Conservation (phyloP, 768 basidiomycete genomes). For the Pholiota molesta region DNA sequence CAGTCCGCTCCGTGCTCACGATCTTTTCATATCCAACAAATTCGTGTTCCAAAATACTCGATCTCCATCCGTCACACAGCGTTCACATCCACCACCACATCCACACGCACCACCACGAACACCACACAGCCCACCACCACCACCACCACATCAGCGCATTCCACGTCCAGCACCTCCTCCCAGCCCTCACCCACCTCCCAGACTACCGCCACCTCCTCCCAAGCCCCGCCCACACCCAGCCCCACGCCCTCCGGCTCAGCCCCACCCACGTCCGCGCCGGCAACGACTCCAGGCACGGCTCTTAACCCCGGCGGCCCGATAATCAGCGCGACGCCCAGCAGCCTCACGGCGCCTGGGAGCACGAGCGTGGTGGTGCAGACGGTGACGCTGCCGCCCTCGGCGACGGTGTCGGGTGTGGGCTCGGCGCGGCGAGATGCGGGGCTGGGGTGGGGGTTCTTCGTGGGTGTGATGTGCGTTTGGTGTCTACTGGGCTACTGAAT, state of each 20-base stretch:
- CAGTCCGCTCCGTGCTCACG: not conserved
- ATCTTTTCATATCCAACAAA: too few relatives aligned
- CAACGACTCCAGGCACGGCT: not conserved
- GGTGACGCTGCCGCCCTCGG: not conserved
- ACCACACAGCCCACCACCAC: not conserved
- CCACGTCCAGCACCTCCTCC: too few relatives aligned
- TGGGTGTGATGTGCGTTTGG: not conserved
- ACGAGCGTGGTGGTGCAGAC: conserved; percentile 4
- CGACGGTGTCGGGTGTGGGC: not conserved
- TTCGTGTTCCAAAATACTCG: too few relatives aligned
- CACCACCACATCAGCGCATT: not conserved
- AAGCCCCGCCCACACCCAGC: not conserved
- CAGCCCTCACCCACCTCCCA: not conserved
- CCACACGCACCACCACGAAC: not conserved
- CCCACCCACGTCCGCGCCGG: not conserved
- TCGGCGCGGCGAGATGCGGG: not conserved
- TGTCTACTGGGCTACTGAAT: too few relatives aligned
- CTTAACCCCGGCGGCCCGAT: not conserved
- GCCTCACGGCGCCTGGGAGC: not conserved
- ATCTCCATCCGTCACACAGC: not conserved
- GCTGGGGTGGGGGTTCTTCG: not conserved
- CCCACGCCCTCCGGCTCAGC: not conserved
- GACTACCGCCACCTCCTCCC: not conserved
- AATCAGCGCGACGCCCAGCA: not conserved
- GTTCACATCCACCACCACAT: not conserved